Conservation (phyloP, 257 asterid species). For the Ligustrum vulgare region DNA sequence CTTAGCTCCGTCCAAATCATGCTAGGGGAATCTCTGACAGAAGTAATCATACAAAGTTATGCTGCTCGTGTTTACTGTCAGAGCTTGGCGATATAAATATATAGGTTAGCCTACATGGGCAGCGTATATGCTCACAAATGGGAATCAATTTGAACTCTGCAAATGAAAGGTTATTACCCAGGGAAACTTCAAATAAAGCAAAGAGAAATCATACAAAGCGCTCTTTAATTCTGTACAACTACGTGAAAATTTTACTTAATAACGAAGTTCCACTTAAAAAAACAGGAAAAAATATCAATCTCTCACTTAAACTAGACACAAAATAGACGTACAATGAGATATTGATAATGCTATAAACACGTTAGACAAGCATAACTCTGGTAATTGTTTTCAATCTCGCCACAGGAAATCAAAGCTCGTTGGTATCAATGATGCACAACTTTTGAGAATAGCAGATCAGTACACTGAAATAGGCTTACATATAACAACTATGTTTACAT, state of each 20-base stretch:
- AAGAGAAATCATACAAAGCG: background rate
- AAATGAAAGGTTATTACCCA: background rate
- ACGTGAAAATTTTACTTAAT: background rate
- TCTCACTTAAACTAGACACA: background rate
- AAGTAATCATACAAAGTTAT: background rate
- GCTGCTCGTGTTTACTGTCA: background rate
- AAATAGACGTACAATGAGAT: background rate
- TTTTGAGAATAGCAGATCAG: conserved; percentile 17
- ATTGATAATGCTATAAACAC: background rate
- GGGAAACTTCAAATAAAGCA: background rate
- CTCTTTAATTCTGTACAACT: background rate
- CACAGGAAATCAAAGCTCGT: conserved; percentile 12
- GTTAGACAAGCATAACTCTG: conserved; percentile 2
- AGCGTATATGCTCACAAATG: background rate
- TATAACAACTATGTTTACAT: conserved; percentile 1
- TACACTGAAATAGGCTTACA: conserved; percentile 3
- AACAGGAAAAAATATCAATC: background rate
- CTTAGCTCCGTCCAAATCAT: background rate
- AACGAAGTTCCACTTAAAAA: background rate
- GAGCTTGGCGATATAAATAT: background rate
- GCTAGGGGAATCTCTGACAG: background rate
- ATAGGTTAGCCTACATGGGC: background rate
- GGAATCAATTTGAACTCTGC: background rate
- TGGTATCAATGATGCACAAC: conserved; percentile 3
- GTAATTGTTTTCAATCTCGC: background rate